Evolutionary conservation across 192 early-diverging fungal genomes (phyloP), one percentile per base, ranked within the genome.

Genomic region (Podochytrium sp.): DNA sequence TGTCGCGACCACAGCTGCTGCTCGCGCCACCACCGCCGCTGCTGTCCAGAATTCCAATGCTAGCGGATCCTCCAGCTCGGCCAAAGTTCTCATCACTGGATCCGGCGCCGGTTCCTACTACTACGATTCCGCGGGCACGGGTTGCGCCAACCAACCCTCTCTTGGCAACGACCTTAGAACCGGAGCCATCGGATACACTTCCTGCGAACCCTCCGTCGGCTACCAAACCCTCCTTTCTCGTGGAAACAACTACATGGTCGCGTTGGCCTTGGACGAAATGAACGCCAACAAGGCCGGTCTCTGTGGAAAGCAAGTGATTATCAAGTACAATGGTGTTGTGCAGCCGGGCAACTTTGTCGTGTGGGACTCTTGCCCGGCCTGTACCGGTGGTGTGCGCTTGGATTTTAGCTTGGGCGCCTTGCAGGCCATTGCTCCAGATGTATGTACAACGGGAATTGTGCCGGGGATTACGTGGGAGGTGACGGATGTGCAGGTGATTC

Each of bases 141-240:
- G 42, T 10, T 66, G 65, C 47, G n/a, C 16, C 29, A 30, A 30
- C 39, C 27, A 66, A 33, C 1, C 0, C 1, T 1, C 30, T 2
- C 50, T 50, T 50, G 14, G 18, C 16, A 43, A 66, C n/a, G 50
- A 66, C 65, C n/a, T n/a, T n/a, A n/a, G n/a, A n/a, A n/a, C n/a
- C n/a, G n/a, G n/a, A n/a, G n/a, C n/a, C n/a, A 20, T 50, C 18
- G 65, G 41, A 50, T 66, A 66, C 43, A 66, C 65, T 29, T 66
- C 65, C 42, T 66, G 65, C 32, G 65, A 66, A 33, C 65, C 65
- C 14, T 27, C 18, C 0, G 60, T 43, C 23, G 25, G 42, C 1
- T 66, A 66, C 65, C 7, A 23, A n/a, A 66, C 2, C 14, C 65
- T 66, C 14, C 20, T 30, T 7, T 10, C 16, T 6, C 65, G 43